Base-by-base conservation (phyloP, 2,329 filamentous ascomycete genomes). In the Cladophialophora psammophila region DNA sequence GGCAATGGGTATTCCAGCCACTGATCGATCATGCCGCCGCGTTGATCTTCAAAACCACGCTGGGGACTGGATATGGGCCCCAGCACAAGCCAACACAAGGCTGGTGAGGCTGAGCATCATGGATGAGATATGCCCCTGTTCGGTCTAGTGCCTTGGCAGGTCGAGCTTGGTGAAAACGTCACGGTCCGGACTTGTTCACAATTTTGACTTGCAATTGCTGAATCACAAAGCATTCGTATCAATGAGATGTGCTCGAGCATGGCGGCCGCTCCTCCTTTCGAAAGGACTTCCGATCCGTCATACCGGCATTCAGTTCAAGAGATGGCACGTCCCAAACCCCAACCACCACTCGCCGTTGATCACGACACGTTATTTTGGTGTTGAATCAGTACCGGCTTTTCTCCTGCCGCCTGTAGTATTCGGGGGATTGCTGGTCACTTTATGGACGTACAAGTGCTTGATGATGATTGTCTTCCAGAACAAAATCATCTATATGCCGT, bases 391-490 rank as follows among this genome's bases (percentile, higher is more conserved):
- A 9, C 81, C 82, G 0, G 71, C 79, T 1, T 70, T 85, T 12
- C 77, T 91, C n/a, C 78, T 90, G 3, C 88, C 91, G 7, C 91
- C 91, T 0, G 74, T 85, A 6, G 81, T 92, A 52, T 93, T 93
- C 74, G 76, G 82, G 13, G 88, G 89, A 1, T 81, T 94, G 40
- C 82, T 91, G 3, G 73, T 91, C 18, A 84, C 84, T 3, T 80
- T 94, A 13, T 94, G 84, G 84, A 77, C 80, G 1, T 86, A 85
- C 77, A 87, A 87, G 77, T 93, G 90, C 74, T 77, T 88, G 61
- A 91, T 92, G 88, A 87, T 93, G 80, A 82, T 94, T 34, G 72
- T 91, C 4, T 91, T 93, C 75, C 91, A 94, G 78, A 92, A 94
- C 74, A 90, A 90, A 75, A 92, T 94, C 75, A 90, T 94, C 66